Base-by-base conservation (phyloP, 305 asterid genomes). In the Fraxinus sp. region DNA sequence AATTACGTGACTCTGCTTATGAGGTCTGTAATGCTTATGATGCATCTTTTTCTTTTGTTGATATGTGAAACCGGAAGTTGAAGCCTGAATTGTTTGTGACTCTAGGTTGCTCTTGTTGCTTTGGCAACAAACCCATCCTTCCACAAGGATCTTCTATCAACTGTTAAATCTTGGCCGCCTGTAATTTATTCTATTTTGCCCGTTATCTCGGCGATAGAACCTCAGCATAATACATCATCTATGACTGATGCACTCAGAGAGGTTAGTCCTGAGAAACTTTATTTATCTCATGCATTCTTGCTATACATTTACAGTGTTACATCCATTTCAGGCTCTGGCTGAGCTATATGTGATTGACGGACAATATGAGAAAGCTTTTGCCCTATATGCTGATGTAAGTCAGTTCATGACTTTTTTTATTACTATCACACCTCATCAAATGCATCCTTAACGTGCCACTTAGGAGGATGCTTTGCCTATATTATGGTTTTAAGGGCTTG, bases 371-470 rank as follows among this genome's bases (percentile, higher is more conserved):
- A 94, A 92, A 88, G 99, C 98, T 57, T 95, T 93, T 90, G 86
- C 90, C 84, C 86, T 92, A 79, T 93, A 93, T 91, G 99, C 99
- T 83, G 99, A 96, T 90, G 99, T 96, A 88, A 91, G 98, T 92
- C 77, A 64, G 36, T 79, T 24, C 80, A 35, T 52, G n/a, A 41
- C 36, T 81, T 64, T 11, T 75, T 79, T 81, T 13, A 43, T 30
- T 79, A 28, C 78, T 55, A 14, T 39, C 36, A 24, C 6, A 71
- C 52, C 37, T 82, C 81, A 71, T 37, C 22, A 75, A 66, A 74
- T 78, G 62, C 83, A 79, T 71, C 62, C 36, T 37, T 64, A 22
- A 66, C 79, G 55, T 80, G 83, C 43, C 28, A 80, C 70, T 55
- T 36, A 79, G 79, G 75, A 70, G 76, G 59, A 59, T 79, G 68